Conservation (phyloP, 169 alveolate genomes). For the Blepharisma undulans region DNA sequence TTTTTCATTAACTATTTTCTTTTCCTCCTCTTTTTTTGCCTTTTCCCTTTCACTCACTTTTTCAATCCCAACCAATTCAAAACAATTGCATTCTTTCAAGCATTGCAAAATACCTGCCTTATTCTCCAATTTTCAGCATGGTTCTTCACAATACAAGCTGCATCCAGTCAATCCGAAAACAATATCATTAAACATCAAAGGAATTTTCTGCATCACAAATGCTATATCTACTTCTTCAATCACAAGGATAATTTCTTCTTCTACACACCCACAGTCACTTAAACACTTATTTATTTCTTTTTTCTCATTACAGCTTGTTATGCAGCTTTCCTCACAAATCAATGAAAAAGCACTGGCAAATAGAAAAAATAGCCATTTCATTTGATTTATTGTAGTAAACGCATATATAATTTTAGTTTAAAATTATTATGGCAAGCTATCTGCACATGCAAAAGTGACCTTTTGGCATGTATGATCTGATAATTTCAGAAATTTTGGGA, state of each 20-base stretch:
- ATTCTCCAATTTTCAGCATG: neutral
- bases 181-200: neutral
- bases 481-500: neutral
- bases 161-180: neutral
- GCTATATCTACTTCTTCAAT: neutral
- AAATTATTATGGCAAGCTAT: neutral
- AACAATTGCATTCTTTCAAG: neutral
- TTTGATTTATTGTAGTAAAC: neutral
- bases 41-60: neutral
- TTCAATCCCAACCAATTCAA: neutral
- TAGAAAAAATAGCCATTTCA: neutral
- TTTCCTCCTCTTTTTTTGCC: too few relatives aligned
- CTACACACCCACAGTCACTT: neutral
- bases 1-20: neutral
- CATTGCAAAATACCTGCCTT: neutral
- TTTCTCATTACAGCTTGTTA: neutral
- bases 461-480: neutral
- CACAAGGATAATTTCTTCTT: neutral
- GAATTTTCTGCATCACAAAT: neutral
- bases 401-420: neutral
- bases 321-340: neutral
- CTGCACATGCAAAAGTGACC: neutral
- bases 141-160: neutral
- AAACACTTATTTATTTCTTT: neutral
- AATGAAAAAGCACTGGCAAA: neutral